These are phyloP conservation scores for Amanita polypyramis DNA, from an alignment of 768 basidiomycete genomes.

Conservation along the genomic window DNA sequence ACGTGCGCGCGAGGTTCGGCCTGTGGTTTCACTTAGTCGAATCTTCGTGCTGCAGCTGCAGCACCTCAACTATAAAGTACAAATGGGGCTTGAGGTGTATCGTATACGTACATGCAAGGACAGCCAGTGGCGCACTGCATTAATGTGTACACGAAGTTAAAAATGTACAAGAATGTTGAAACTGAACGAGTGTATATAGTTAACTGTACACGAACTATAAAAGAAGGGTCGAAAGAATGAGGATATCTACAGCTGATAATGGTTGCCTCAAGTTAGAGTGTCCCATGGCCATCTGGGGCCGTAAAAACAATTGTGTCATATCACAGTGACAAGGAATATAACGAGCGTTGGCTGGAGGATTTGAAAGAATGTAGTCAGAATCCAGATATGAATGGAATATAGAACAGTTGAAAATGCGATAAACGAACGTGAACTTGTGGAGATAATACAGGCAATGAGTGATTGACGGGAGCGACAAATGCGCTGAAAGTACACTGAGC, in stretches of 20 bases:
- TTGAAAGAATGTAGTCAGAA: neutral
- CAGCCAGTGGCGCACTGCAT: no score
- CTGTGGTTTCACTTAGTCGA: no score
- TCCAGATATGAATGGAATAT: neutral
- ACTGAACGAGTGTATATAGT: no score
- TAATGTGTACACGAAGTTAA: neutral
- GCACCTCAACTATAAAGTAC: no score
- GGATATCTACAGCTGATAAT: no score
- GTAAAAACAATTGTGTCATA: neutral
- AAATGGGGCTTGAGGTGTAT: no score
- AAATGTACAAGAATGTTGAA: no score
- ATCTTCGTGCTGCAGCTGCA: no score
- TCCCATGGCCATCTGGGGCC: neutral
- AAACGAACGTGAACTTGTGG: neutral
- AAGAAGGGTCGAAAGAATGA: no score
- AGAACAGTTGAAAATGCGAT: neutral
- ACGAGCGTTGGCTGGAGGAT: neutral
- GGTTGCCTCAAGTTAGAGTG: neutral
- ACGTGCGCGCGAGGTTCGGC: no score
- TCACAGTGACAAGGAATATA: neutral
- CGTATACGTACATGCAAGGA: no score
- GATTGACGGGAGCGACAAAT: slow-evolving; percentile 1
- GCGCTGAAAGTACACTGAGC: neutral
- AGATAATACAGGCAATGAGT: slow-evolving; percentile 3
- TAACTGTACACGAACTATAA: no score